Conservation (phyloP, 306 rosid genomes). For the Cucumis sativus region Cucumber_9930_V3 NC_026655.2:2447001-2447500, state of each 20-base stretch:
- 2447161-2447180: constrained; percentile 38
- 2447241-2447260: constrained; percentile 61
- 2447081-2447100: constrained; percentile 2
- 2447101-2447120: not conserved
- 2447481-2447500: constrained; percentile 31
- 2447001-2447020: not conserved
- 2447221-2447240: constrained; percentile 91
- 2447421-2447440: constrained; percentile 34
- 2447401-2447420: constrained; percentile 15
- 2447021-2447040: not conserved
- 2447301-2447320: constrained; percentile 1
- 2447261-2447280: constrained; percentile 24
- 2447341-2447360: constrained; percentile 28
- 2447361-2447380: constrained; percentile 29
- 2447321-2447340: constrained; percentile 25
- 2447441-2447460: constrained; percentile 83
- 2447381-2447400: constrained; percentile 11
- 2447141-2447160: not conserved
- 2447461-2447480: constrained; percentile 65
- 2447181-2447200: constrained; percentile 33
- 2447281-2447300: not conserved
- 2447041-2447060: not conserved
- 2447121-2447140: not conserved
- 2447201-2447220: constrained; percentile 38
- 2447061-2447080: not conserved